A percentile compares a stretch with the other conserved stretches of the same genome.
phyloP scores from a whole-genome alignment of 1,284 basidiomycete species.

The Ganoderma resinaceum region DNA sequence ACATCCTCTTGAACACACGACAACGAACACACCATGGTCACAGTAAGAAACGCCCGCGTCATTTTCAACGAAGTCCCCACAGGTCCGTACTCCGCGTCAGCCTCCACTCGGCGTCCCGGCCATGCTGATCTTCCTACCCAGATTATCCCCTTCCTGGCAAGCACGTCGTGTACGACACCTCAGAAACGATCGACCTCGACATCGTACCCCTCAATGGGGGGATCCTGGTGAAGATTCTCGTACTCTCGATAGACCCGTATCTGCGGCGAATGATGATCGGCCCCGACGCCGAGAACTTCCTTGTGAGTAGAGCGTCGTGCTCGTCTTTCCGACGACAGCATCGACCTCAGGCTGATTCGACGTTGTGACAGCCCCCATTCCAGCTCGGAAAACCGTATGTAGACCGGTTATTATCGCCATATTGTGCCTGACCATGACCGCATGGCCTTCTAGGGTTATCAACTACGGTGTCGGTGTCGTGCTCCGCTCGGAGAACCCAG shows the following conservation, averaged over 20 bases:
- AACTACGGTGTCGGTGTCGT: conserved; percentile 49
- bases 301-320: not conserved
- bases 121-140: not conserved
- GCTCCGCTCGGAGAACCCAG: conserved; percentile 49
- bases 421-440: not conserved
- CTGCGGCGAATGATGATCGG: conserved; percentile 47
- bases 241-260: conserved; percentile 58
- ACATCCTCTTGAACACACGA: not conserved
- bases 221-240: conserved; percentile 55
- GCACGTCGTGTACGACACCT: conserved; percentile 53
- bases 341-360: not conserved
- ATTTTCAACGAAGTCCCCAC: not conserved
- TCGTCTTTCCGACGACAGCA: not conserved
- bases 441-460: conserved; percentile 20
- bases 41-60: not conserved
- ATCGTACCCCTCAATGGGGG: conserved; percentile 57
- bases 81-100: not conserved
- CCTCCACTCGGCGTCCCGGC: not conserved
- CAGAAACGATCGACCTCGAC: conserved; percentile 56
- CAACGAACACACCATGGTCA: not conserved
- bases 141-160: conserved; percentile 48
- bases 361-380: conserved; percentile 37
- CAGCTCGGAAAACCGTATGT: conserved; percentile 50
- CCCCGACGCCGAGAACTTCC: conserved; percentile 8
- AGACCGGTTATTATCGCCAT: not conserved